These are phyloP conservation scores for Cryptococcus neoformans DNA, from an alignment of 1,284 basidiomycete species.

Conservation along the genomic window DNA sequence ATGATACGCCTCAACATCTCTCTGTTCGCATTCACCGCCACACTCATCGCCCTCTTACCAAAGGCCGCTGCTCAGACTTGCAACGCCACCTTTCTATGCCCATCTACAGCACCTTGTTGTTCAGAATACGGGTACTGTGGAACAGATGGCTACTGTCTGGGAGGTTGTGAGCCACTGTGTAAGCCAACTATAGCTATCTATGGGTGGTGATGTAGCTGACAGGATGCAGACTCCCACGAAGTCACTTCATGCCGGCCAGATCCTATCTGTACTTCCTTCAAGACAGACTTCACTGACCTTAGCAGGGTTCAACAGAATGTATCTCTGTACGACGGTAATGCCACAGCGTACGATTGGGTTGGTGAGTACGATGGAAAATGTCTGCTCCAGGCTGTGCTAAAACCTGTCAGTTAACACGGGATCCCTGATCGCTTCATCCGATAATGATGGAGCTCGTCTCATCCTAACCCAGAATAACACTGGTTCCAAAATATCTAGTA, in stretches of 20 bases:
- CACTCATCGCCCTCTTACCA: slow-evolving; percentile 5
- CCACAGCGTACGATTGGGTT: slow-evolving; percentile 56
- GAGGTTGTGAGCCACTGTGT: slow-evolving; percentile 73
- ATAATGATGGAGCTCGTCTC: slow-evolving; percentile 58
- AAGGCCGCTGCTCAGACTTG: slow-evolving; percentile 20
- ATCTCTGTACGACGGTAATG: slow-evolving; percentile 69
- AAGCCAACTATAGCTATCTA: slow-evolving; percentile 1
- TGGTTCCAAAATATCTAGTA: slow-evolving; percentile 72
- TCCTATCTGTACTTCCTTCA: slow-evolving; percentile 65
- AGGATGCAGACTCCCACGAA: slow-evolving; percentile 53
- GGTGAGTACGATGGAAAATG: slow-evolving; percentile 15
- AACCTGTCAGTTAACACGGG: slow-evolving; percentile 61
- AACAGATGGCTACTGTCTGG: slow-evolving; percentile 62
- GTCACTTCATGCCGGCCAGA: slow-evolving; percentile 65
- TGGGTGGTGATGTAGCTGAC: background rate
- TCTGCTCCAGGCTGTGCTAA: background rate
- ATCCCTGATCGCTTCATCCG: slow-evolving; percentile 57
- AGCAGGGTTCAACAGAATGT: slow-evolving; percentile 59
- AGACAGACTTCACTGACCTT: slow-evolving; percentile 64
- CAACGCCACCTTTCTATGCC: slow-evolving; percentile 51
- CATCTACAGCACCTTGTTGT: slow-evolving; percentile 64
- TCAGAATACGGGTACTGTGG: slow-evolving; percentile 75
- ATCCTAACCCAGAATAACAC: slow-evolving; percentile 62
- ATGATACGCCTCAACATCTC: background rate
- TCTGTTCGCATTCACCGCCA: background rate